These are phyloP conservation scores for Arthromyces matolae DNA, from an alignment of 768 basidiomycete species.

Conservation along the genomic window DNA sequence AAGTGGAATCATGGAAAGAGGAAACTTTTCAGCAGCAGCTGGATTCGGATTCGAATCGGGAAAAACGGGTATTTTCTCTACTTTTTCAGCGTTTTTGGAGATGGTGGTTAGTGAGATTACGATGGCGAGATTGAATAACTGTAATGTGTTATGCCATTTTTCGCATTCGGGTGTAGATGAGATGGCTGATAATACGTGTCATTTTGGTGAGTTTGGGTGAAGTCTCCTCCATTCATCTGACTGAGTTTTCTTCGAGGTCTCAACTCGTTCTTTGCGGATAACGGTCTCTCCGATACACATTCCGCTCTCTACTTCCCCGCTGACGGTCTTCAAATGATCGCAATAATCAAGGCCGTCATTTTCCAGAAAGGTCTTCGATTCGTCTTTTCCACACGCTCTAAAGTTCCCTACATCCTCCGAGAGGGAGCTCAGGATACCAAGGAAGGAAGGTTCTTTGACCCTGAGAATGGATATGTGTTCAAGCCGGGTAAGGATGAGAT, in stretches of 20 bases:
- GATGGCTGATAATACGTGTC: conserved; percentile 48
- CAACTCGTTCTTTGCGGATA: conserved; percentile 87
- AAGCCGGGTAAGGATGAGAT: conserved; percentile 82
- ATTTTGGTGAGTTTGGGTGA: too few relatives aligned
- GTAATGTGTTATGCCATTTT: conserved; percentile 86
- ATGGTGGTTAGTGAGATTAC: conserved; percentile 88
- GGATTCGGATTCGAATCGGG: conserved; percentile 82
- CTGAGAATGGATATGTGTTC: conserved; percentile 71
- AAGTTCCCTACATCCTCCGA: conserved; percentile 83
- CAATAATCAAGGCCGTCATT: conserved; percentile 73
- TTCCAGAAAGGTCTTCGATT: conserved; percentile 82
- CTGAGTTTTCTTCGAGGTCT: too few relatives aligned
- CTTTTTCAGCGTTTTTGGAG: conserved; percentile 89
- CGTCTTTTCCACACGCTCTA: conserved; percentile 85
- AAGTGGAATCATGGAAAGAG: conserved; percentile 85
- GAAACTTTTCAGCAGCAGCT: conserved; percentile 80
- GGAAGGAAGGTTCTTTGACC: conserved; percentile 13
- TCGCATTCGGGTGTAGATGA: conserved; percentile 75
- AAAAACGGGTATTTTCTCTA: conserved; percentile 86
- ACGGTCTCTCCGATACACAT: conserved; percentile 76
- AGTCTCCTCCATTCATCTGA: too few relatives aligned
- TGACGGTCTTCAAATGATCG: conserved; percentile 76
- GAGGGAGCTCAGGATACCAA: conserved; percentile 68
- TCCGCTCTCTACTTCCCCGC: conserved; percentile 88
- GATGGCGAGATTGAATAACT: conserved; percentile 88